Evolutionary conservation across 2,329 filamentous ascomycete genomes (phyloP), one percentile per base, ranked within the genome.

Genomic region (Alternaria angustiovoidea): DNA sequence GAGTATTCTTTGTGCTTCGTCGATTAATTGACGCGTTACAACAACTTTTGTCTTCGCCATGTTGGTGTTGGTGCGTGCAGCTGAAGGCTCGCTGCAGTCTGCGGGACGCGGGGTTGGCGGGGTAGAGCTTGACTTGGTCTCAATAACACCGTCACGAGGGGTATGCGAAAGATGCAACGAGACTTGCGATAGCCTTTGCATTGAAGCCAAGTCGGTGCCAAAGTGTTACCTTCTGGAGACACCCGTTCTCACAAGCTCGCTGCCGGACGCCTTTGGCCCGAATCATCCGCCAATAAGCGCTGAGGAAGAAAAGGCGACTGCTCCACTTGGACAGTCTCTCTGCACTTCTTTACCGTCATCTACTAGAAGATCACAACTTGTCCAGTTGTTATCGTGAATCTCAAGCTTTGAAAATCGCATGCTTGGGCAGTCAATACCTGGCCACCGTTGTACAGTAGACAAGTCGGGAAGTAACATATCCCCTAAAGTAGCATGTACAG

Each of bases 1-100:
- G 0, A 76, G 56, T 0, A 74, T 26, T 5, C 20, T 47, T 44
- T 75, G 72, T 2, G 70, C 71, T 48, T 65, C 61, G 0, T 67
- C 64, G 18, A 68, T 66, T 8, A 76, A 54, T 22, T 71, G 56
- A 4, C 73, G 71, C 11, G 73, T 76, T 12, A 76, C 68, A 5
- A 76, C 64, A 12, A 76, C 71, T 44, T 75, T 75, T 5, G 48
- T 51, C 41, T 65, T 66, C 14, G 66, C 44, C 71, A 74, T 75
- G 24, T 54, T 66, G 57, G 46, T 56, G 53, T 47, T 57, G 30
- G 55, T 58, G 56, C 44, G 42, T 44, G 48, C 26, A 58, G 55
- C 39, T 43, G 53, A 20, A 60, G 59, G 52, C 53, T 62, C 14
- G 58, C 57, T 46, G 65, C 52, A 41, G 61, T 65, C 65, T 66